A percentile compares a stretch with the other conserved stretches of the same genome.
These are phyloP conservation scores for Xylaria hypoxylon DNA, from an alignment of 2,329 filamentous ascomycete species.

Conservation along the genomic window DNA sequence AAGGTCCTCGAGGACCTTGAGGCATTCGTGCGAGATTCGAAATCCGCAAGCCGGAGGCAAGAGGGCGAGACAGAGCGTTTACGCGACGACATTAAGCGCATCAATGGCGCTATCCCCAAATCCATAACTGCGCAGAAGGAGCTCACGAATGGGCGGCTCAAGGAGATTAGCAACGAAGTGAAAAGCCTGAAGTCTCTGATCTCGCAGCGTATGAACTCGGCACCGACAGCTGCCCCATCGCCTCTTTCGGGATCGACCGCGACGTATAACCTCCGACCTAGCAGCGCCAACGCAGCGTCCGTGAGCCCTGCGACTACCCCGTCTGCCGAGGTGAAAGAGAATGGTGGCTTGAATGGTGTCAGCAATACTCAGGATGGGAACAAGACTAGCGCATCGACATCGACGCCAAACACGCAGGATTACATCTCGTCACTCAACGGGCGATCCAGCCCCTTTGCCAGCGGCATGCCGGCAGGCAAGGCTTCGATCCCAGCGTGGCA, in stretches of 20 bases:
- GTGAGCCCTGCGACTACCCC: slow-evolving; percentile 42
- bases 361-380: slow-evolving; percentile 47
- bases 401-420: slow-evolving; percentile 48
- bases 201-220: slow-evolving; percentile 66
- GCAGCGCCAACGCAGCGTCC: slow-evolving; percentile 35
- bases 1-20: slow-evolving; percentile 85
- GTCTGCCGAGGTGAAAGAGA: slow-evolving; percentile 45
- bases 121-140: slow-evolving; percentile 91
- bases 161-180: slow-evolving; percentile 87
- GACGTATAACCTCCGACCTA: slow-evolving; percentile 37
- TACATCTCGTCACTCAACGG: slow-evolving; percentile 53
- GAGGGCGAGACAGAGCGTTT: slow-evolving; percentile 90
- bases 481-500: slow-evolving; percentile 85
- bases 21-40: slow-evolving; percentile 82
- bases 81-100: slow-evolving; percentile 83
- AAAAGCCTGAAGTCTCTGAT: slow-evolving; percentile 93
- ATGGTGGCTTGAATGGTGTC: slow-evolving; percentile 34
- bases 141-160: slow-evolving; percentile 80
- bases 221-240: slow-evolving; percentile 31
- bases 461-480: slow-evolving; percentile 63
- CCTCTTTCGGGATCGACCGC: slow-evolving; percentile 18
- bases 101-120: slow-evolving; percentile 88
- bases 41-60: slow-evolving; percentile 80
- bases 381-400: slow-evolving; percentile 32
- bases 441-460: slow-evolving; percentile 61